These are phyloP conservation scores for Zea mays DNA, from an alignment of 176 grass and related monocot species.

Conservation along the genomic window Zm-B73-REFERENCE-NAM-5.0 NC_050096.1:302422001-302422500, in stretches of 20 bases:
- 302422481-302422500: slow-evolving; percentile 15
- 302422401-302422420: slow-evolving; percentile 69
- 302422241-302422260: slow-evolving; percentile 24
- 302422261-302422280: slow-evolving; percentile 26
- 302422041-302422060: slow-evolving; percentile 37
- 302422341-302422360: slow-evolving; percentile 86
- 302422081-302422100: slow-evolving; percentile 19
- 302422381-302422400: slow-evolving; percentile 76
- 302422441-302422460: slow-evolving; percentile 30
- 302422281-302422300: slow-evolving; percentile 51
- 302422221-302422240: neutral
- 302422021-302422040: slow-evolving; percentile 68
- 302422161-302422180: slow-evolving; percentile 1
- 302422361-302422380: slow-evolving; percentile 78
- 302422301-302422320: slow-evolving; percentile 54
- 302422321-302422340: slow-evolving; percentile 72
- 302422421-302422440: slow-evolving; percentile 83
- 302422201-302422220: slow-evolving; percentile 13
- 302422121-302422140: slow-evolving; percentile 5
- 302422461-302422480: slow-evolving; percentile 6
- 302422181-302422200: slow-evolving; percentile 9
- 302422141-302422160: slow-evolving; percentile 11
- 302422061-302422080: slow-evolving; percentile 22
- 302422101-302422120: neutral
- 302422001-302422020: slow-evolving; percentile 57